A percentile compares a stretch with the other conserved stretches of the same genome.
phyloP scores from a whole-genome alignment of 805 yeast species.

The Kodamaea restingae region DNA sequence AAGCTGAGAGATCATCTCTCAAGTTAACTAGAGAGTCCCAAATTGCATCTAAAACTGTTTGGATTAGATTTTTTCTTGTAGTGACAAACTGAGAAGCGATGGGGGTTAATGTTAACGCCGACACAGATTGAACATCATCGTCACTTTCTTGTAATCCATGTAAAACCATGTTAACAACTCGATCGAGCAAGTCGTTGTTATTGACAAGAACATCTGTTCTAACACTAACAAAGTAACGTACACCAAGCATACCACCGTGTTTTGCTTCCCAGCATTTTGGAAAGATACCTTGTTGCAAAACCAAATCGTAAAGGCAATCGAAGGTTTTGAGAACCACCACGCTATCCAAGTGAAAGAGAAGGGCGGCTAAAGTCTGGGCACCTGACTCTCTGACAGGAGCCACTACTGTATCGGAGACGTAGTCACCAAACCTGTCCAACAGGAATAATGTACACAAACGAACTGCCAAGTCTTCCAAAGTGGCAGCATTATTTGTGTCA shows the following conservation, averaged over 20 bases:
- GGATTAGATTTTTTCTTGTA: slow-evolving; percentile 48
- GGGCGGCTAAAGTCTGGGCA: slow-evolving; percentile 90
- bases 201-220: slow-evolving; percentile 71
- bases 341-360: slow-evolving; percentile 68
- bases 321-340: slow-evolving; percentile 60
- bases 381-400: slow-evolving; percentile 98
- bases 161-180: slow-evolving; percentile 77
- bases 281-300: slow-evolving; percentile 55
- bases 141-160: slow-evolving; percentile 75
- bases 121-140: slow-evolving; percentile 96
- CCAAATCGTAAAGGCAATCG: slow-evolving; percentile 59
- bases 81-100: slow-evolving; percentile 84
- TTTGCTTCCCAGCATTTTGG: slow-evolving; percentile 91
- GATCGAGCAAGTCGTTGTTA: slow-evolving; percentile 56
- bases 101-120: slow-evolving; percentile 90
- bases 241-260: slow-evolving; percentile 95
- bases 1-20: slow-evolving; percentile 89
- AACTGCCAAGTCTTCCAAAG: slow-evolving; percentile 84
- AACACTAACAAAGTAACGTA: slow-evolving; percentile 87
- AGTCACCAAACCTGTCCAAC: slow-evolving; percentile 93
- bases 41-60: slow-evolving; percentile 58
- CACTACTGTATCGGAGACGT: slow-evolving; percentile 93
- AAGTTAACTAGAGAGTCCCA: slow-evolving; percentile 86
- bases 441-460: slow-evolving; percentile 83
- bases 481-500: slow-evolving; percentile 55